Evolutionary conservation across 2,329 filamentous ascomycete genomes (phyloP).

Genomic region (Fusarium dlaminii): DNA sequence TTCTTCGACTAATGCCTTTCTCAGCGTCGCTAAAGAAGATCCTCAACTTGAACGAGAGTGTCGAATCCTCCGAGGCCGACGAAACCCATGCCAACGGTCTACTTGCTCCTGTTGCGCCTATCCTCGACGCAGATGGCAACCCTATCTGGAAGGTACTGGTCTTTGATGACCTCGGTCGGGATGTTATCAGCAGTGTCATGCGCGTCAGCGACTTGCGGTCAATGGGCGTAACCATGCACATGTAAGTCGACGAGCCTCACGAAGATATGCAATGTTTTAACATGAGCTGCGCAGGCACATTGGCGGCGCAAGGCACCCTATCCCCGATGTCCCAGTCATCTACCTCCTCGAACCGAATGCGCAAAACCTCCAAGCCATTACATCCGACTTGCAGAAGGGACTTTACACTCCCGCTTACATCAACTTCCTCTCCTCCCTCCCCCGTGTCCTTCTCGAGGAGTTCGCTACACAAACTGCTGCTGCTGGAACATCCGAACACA

Average conservation of each 20-base stretch:
- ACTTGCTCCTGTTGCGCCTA: constrained; percentile 75
- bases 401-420: constrained; percentile 95
- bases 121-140: constrained; percentile 86
- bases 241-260: constrained; percentile 62
- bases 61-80: constrained; percentile 67
- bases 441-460: constrained; percentile 89
- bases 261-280: constrained; percentile 39
- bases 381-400: constrained; percentile 83
- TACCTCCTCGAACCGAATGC: constrained; percentile 93
- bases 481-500: constrained; percentile 85
- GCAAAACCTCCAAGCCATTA: constrained; percentile 83
- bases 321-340: constrained; percentile 94
- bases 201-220: constrained; percentile 91
- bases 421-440: constrained; percentile 95
- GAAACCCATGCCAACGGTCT: constrained; percentile 72
- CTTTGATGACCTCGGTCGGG: constrained; percentile 89
- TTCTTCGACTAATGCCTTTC: constrained; percentile 5
- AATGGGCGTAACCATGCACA: constrained; percentile 96
- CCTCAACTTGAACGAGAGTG: constrained; percentile 88
- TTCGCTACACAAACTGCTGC: constrained; percentile 89
- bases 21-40: constrained; percentile 93
- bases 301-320: constrained; percentile 81
- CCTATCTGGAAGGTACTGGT: constrained; percentile 98
- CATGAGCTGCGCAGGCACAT: constrained; percentile 71
- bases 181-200: constrained; percentile 96